phyloP scores from a whole-genome alignment of 306 rosid genomes.

The Lablab purpureus region DNA sequence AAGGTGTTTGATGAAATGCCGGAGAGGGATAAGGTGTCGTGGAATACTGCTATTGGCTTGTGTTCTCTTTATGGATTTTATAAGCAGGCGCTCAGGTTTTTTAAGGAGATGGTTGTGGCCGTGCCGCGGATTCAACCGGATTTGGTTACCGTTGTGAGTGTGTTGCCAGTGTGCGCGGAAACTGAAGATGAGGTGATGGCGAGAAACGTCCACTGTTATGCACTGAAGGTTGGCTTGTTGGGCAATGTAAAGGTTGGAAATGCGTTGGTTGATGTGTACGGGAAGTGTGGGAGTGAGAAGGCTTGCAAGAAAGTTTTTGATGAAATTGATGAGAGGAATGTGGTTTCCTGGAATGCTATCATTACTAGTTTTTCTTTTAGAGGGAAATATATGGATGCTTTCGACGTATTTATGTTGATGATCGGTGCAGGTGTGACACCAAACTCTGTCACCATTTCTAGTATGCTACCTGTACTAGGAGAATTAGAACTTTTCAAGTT shows the following conservation, averaged over 20 bases:
- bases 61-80: constrained; percentile 61
- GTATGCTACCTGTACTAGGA: constrained; percentile 75
- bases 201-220: constrained; percentile 69
- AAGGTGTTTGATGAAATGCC: constrained; percentile 79
- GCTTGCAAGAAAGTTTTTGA: constrained; percentile 69
- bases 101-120: constrained; percentile 56
- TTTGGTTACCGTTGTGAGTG: constrained; percentile 67
- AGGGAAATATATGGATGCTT: constrained; percentile 57
- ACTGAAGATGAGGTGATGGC: constrained; percentile 61
- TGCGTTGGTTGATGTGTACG: constrained; percentile 80
- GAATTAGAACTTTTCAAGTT: constrained; percentile 62
- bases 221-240: constrained; percentile 75
- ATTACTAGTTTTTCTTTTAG: constrained; percentile 74
- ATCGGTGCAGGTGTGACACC: constrained; percentile 64
- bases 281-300: constrained; percentile 74
- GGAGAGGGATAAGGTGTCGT: constrained; percentile 77
- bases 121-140: constrained; percentile 54
- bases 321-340: constrained; percentile 72
- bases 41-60: constrained; percentile 78
- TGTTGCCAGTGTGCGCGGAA: constrained; percentile 72
- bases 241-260: constrained; percentile 63
- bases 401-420: constrained; percentile 68
- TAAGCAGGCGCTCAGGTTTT: constrained; percentile 53
- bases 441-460: constrained; percentile 74
- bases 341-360: constrained; percentile 88